A percentile compares a stretch with the other conserved stretches of the same genome.
These are phyloP conservation scores for Neolentinus lepideus DNA, from an alignment of 1,284 basidiomycete genomes.

Conservation along the genomic window DNA sequence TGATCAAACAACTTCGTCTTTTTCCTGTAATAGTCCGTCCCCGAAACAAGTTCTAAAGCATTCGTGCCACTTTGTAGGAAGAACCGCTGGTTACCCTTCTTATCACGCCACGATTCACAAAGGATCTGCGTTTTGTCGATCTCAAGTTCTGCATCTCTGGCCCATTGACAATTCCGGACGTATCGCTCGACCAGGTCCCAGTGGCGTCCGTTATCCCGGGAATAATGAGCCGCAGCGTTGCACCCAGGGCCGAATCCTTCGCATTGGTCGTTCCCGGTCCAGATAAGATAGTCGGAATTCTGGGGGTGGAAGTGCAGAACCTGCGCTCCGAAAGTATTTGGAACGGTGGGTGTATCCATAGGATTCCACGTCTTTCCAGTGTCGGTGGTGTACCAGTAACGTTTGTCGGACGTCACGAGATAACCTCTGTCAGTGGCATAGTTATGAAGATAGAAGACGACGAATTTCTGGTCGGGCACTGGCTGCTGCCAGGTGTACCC, in stretches of 20 bases:
- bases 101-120: slow-evolving; percentile 85
- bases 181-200: slow-evolving; percentile 85
- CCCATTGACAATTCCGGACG: slow-evolving; percentile 91
- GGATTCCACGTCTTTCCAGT: slow-evolving; percentile 71
- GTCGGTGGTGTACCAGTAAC: slow-evolving; percentile 80
- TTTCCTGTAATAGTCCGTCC: slow-evolving; percentile 67
- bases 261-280: slow-evolving; percentile 78
- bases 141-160: slow-evolving; percentile 68
- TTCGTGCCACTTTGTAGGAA: slow-evolving; percentile 43
- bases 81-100: slow-evolving; percentile 72
- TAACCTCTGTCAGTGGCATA: slow-evolving; percentile 81
- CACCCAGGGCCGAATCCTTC: slow-evolving; percentile 41
- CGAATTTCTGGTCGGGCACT: slow-evolving; percentile 54
- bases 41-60: slow-evolving; percentile 75
- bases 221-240: slow-evolving; percentile 68
- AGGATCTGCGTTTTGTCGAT: slow-evolving; percentile 85
- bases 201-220: slow-evolving; percentile 67
- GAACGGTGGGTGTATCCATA: slow-evolving; percentile 53
- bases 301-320: slow-evolving; percentile 86
- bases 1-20: slow-evolving; percentile 78
- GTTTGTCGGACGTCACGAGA: slow-evolving; percentile 67
- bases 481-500: slow-evolving; percentile 86
- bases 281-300: slow-evolving; percentile 81
- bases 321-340: slow-evolving; percentile 76
- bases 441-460: slow-evolving; percentile 83